Evolutionary conservation across 2,329 filamentous ascomycete species (phyloP).

Genomic region (Fusarium subtropicale): DNA sequence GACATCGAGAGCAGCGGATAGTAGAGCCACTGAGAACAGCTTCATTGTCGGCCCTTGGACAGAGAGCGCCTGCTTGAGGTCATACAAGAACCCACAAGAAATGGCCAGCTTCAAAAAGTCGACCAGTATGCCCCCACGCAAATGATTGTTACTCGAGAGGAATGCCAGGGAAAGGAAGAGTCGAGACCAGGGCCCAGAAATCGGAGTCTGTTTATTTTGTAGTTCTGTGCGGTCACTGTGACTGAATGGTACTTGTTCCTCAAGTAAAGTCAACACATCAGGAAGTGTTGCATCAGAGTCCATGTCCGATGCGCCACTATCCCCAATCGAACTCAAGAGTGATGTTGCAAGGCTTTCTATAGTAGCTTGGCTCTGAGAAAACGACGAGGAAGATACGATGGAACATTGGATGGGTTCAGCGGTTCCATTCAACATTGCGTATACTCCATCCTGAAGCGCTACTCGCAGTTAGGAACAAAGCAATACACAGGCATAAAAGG

Average conservation of each 20-base stretch:
- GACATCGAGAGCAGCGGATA: not conserved
- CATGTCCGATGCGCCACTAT: accelerated
- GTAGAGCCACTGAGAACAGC: not conserved
- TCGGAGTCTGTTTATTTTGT: not conserved
- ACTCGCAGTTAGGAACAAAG: not conserved
- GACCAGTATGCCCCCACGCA: accelerated
- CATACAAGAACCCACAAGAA: not conserved
- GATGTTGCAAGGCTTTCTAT: accelerated
- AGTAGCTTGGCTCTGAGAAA: accelerated
- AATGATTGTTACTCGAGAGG: not conserved
- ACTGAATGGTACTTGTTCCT: not conserved
- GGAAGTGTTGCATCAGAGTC: not conserved
- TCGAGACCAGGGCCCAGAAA: not conserved
- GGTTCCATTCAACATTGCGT: not conserved
- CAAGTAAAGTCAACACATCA: not conserved
- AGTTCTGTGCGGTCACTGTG: not conserved
- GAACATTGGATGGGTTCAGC: not conserved
- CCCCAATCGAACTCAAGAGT: not conserved
- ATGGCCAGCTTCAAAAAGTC: not conserved
- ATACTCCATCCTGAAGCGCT: not conserved
- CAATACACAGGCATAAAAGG: not conserved
- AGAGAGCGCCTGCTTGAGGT: not conserved
- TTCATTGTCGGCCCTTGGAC: not conserved
- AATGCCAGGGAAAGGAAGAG: not conserved
- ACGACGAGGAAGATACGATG: not conserved